phyloP scores from a whole-genome alignment of 2,329 filamentous ascomycete species.

The Simplicillium sp. region DNA sequence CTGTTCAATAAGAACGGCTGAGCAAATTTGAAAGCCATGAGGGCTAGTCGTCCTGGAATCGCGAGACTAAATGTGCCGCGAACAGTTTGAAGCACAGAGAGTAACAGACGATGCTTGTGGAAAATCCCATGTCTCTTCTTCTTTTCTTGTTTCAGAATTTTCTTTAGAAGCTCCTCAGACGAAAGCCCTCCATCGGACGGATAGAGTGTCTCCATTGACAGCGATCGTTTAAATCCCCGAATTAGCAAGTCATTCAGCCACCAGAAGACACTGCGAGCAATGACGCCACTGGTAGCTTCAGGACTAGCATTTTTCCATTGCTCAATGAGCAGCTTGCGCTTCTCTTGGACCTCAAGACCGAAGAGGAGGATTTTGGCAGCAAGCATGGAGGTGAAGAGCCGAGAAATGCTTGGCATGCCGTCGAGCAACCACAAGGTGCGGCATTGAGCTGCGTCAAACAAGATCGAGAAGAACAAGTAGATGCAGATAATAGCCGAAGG shows the following conservation, averaged over 20 bases:
- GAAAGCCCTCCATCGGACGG: constrained; percentile 1
- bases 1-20: constrained; percentile 13
- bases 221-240: constrained; percentile 4
- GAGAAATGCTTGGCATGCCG: constrained; percentile 1
- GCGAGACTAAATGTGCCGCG: constrained; percentile 10
- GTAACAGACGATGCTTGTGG: neutral
- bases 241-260: constrained; percentile 11
- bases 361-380: constrained; percentile 15
- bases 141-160: neutral
- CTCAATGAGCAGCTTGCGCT: constrained; percentile 12
- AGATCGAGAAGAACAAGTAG: constrained; percentile 25
- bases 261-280: constrained; percentile 11
- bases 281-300: constrained; percentile 19
- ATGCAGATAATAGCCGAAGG: constrained; percentile 27
- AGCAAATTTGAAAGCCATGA: constrained; percentile 12
- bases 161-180: constrained; percentile 1
- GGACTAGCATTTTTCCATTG: constrained; percentile 11
- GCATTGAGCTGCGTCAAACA: constrained; percentile 26
- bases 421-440: constrained; percentile 27
- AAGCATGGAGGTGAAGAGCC: constrained; percentile 18
- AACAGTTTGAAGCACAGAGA: constrained; percentile 1
- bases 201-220: constrained; percentile 3
- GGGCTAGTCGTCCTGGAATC: constrained; percentile 6
- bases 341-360: constrained; percentile 9
- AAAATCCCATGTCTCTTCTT: neutral